phyloP scores from a whole-genome alignment of 805 yeast genomes.

The Priceomyces fermenticarens region DNA sequence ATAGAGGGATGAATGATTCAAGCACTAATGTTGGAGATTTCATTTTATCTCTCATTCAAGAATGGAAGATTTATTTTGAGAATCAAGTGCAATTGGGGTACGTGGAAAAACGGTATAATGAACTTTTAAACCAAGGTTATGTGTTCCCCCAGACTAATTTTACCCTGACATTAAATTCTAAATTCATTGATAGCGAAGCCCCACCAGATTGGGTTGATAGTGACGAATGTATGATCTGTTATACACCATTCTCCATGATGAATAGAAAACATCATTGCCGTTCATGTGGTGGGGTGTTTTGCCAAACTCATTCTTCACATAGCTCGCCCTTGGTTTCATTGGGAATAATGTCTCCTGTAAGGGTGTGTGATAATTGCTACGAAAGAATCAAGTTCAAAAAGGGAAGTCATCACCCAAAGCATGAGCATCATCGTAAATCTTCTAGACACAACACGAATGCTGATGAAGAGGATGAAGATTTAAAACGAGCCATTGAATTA shows the following conservation, averaged over 20 bases:
- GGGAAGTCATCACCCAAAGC: conserved; percentile 4
- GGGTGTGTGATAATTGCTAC: conserved; percentile 91
- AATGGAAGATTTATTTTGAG: conserved; percentile 74
- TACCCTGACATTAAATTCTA: conserved; percentile 33
- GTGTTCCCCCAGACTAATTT: conserved; percentile 51
- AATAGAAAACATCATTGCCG: conserved; percentile 96
- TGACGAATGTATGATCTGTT: conserved; percentile 93
- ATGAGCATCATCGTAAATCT: not conserved
- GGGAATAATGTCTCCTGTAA: conserved; percentile 84
- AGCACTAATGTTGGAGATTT: conserved; percentile 49
- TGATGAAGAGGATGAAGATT: conserved; percentile 70
- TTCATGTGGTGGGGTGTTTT: conserved; percentile 93
- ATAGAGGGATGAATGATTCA: conserved; percentile 19
- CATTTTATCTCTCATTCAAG: conserved; percentile 64
- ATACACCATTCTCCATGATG: conserved; percentile 70
- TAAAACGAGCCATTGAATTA: conserved; percentile 73
- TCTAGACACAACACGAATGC: conserved; percentile 6
- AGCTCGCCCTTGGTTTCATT: conserved; percentile 69
- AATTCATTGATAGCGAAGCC: conserved; percentile 78
- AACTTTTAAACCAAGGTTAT: conserved; percentile 59
- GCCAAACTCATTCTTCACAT: conserved; percentile 81
- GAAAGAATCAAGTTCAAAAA: conserved; percentile 50
- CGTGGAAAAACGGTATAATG: conserved; percentile 59
- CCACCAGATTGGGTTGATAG: conserved; percentile 99
- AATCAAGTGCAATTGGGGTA: conserved; percentile 63